Base-by-base conservation (phyloP, 257 asterid genomes). In the Nicotiana undulata region DNA sequence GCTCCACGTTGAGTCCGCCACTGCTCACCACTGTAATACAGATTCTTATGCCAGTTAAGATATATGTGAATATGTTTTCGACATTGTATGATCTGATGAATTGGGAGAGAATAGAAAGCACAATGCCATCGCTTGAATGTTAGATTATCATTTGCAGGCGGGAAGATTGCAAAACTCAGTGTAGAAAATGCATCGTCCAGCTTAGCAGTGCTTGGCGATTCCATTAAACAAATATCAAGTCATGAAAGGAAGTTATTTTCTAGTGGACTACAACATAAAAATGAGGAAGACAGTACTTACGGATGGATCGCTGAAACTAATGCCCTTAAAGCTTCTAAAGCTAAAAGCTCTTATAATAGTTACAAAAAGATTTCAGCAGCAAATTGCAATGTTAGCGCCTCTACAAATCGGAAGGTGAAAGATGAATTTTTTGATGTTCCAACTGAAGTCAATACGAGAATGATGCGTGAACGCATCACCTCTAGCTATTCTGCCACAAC, bases 151-250 rank as follows among this genome's bases (percentile, higher is more conserved):
- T 80, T 76, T 80, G 79, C 92, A 93, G 98, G 85, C 63, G 84
- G 70, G 96, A 90, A 81, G 91, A 85, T 84, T 86, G 82, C 79
- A 85, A 82, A 37, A 58, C 85, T 61, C 75, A 51, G 83, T 60
- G 83, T 81, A 28, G 77, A 78, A 31, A 78, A 80, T 72, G 81
- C 82, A 52, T 49, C 83, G 64, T 74, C 89, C 17, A 86, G 40
- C 49, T 82, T 83, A 74, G 80, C 81, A 46, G 67, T 28, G 75
- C 82, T 46, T 80, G 82, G 88, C 13, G 85, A 87, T 86, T 79
- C 88, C 60, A 79, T 82, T 58, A 88, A 84, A 75, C 92, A 80
- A 74, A 82, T 82, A 58, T 84, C 90, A 75, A 86, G 85, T 76
- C 84, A 85, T 2, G 82, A 79, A 51, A 64, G 60, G 34, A 79